Base-by-base conservation (phyloP, 768 basidiomycete species). In the Lyophyllum atratum region DNA sequence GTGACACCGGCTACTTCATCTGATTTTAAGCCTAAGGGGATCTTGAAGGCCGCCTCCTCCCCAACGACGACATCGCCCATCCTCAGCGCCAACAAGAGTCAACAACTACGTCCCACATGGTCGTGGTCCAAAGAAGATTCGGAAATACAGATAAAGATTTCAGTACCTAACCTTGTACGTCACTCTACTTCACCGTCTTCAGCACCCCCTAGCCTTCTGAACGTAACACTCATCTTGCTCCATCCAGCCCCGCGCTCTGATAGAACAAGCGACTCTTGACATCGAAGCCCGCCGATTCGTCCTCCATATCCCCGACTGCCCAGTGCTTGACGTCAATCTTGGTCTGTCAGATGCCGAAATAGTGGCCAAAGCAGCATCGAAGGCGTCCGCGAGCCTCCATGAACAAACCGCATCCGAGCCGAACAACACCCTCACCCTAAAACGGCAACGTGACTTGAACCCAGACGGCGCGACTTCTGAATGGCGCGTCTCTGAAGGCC, bases 391-490 rank as follows among this genome's bases (percentile, higher is more conserved):
- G 1, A 59, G 46, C 11, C 52, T 61, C 3, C 43, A 59, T 14
- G 66, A 47, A 42, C 51, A 25, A 61, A 62, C 31, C 48, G 66
- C 54, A 60, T 70, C 56, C 62, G 76, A 59, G 66, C 71, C 69
- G 15, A 69, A 64, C 28, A 70, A 67, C 37, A 66, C 66, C 3
- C 66, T 89, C 49, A 70, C 66, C 55, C 74, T 90, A 34, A 89
- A 89, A 63, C 78, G 83, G 42, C 77, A 81, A 63, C 74, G 84
- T 5, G 75, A 78, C 37, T 76, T 91, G 15, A 78, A 88, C 55
- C 82, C 90, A 0, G 86, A 89, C 22, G 68, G 64, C 2, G 89
- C 89, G 0, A 73, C 66, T 45, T 89, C 87, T 7, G 85, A 90
- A 67, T 92, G 90, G 90, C 77, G 74, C 31, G 77, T 89, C 21